Conservation (phyloP, 768 basidiomycete species). For the Lactifluus rugatus region DNA sequence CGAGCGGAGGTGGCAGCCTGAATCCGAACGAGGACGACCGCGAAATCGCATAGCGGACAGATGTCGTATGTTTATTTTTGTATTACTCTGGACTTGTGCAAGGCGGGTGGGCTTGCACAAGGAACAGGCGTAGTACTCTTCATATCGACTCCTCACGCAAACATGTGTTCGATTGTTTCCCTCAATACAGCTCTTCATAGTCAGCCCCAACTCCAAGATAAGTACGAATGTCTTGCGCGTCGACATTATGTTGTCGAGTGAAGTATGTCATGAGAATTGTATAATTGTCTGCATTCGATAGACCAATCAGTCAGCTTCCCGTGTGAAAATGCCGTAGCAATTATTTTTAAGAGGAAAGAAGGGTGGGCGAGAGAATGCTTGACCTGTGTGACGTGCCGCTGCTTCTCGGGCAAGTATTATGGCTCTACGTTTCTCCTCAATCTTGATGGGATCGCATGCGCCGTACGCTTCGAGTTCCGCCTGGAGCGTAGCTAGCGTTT, state of each 20-base stretch:
- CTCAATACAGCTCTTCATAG: slow-evolving; percentile 61
- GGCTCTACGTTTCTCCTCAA: slow-evolving; percentile 69
- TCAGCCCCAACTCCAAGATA: slow-evolving; percentile 61
- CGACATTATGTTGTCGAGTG: slow-evolving; percentile 49
- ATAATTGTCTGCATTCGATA: slow-evolving; percentile 50
- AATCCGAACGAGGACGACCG: neutral
- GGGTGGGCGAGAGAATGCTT: neutral
- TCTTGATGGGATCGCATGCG: slow-evolving; percentile 72
- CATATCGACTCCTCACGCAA: neutral
- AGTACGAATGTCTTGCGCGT: slow-evolving; percentile 52
- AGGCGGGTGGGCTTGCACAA: neutral
- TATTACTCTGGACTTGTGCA: neutral
- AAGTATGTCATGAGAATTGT: slow-evolving; percentile 54
- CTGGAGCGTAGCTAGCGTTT: slow-evolving; percentile 43
- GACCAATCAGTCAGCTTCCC: neutral
- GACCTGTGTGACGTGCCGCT: slow-evolving; percentile 82
- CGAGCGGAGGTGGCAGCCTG: neutral
- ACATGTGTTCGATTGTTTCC: neutral
- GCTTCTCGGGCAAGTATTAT: slow-evolving; percentile 75
- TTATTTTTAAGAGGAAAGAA: neutral
- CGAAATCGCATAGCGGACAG: neutral
- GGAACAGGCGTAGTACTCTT: neutral
- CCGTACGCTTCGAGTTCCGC: slow-evolving; percentile 69
- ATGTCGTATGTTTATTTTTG: neutral
- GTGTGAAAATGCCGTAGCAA: neutral